These are phyloP conservation scores for Parachaetomium inaequale DNA, from an alignment of 495 filamentous ascomycete species.

Conservation along the genomic window DNA sequence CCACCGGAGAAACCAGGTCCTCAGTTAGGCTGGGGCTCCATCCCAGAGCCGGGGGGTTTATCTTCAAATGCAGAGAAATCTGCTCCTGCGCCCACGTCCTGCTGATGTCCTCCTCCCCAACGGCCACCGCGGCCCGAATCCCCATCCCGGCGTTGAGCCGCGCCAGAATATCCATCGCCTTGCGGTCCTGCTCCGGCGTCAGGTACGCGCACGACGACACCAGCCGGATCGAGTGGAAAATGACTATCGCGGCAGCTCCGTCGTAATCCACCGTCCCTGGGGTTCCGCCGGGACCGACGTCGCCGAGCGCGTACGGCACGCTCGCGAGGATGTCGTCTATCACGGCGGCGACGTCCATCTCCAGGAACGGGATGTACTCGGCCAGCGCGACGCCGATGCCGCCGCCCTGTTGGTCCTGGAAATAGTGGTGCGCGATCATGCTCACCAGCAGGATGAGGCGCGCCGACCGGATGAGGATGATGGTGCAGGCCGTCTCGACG, in stretches of 20 bases:
- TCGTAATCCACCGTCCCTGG: slow-evolving; percentile 15
- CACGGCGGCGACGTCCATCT: slow-evolving; percentile 5
- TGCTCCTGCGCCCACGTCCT: slow-evolving; percentile 11
- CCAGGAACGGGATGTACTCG: slow-evolving; percentile 16
- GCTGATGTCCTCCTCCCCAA: slow-evolving; percentile 8
- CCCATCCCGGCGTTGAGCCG: slow-evolving; percentile 24
- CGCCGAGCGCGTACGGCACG: slow-evolving; percentile 29
- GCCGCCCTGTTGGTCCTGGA: background rate
- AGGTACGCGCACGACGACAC: slow-evolving; percentile 22
- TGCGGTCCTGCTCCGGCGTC: slow-evolving; percentile 16
- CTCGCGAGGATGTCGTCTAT: slow-evolving; percentile 27
- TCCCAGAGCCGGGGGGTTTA: background rate
- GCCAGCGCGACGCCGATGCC: slow-evolving; percentile 2
- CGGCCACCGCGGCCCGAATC: slow-evolving; percentile 17
- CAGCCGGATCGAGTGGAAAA: slow-evolving; percentile 23
- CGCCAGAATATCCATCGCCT: slow-evolving; percentile 12
- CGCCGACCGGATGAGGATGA: slow-evolving; percentile 24
- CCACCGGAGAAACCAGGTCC: background rate
- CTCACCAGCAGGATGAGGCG: slow-evolving; percentile 25
- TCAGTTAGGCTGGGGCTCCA: background rate
- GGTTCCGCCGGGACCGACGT: slow-evolving; percentile 12
- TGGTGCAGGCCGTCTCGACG: slow-evolving; percentile 26
- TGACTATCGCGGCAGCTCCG: slow-evolving; percentile 26
- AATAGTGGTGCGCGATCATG: slow-evolving; percentile 24
- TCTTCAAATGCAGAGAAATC: slow-evolving; percentile 3